Conservation (phyloP, 2,329 filamentous ascomycete genomes). For the Fusarium dimerum region DNA sequence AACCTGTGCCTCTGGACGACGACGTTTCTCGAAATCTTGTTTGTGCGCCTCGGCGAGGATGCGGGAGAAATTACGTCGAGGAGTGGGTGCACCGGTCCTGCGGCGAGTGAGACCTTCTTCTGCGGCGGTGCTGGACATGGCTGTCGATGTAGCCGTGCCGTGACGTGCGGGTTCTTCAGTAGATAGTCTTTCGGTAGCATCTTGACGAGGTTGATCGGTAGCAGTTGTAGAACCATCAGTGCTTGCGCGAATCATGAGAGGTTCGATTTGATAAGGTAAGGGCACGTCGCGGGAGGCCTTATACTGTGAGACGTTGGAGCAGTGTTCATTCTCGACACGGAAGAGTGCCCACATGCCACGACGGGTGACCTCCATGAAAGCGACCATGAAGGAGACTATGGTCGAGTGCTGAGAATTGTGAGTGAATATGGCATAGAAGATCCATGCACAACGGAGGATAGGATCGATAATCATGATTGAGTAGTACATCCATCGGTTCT, state of each 20-base stretch:
- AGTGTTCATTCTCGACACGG: conserved; percentile 97
- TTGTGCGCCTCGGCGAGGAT: conserved; percentile 84
- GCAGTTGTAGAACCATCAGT: conserved; percentile 30
- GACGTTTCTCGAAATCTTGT: conserved; percentile 87
- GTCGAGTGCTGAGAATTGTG: conserved; percentile 81
- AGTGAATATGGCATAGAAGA: conserved; percentile 86
- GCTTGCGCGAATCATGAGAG: conserved; percentile 45
- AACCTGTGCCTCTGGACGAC: conserved; percentile 37
- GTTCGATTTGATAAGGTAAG: conserved; percentile 72
- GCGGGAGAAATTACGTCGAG: conserved; percentile 46
- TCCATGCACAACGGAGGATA: conserved; percentile 88
- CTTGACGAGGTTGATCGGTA: conserved; percentile 2
- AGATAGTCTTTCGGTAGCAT: not conserved
- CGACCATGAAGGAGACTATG: conserved; percentile 76
- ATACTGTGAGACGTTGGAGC: conserved; percentile 85
- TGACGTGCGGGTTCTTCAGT: conserved; percentile 13
- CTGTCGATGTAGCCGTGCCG: conserved; percentile 13
- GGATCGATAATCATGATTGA: conserved; percentile 80
- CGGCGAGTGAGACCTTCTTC: conserved; percentile 32
- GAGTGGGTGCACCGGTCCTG: conserved; percentile 30
- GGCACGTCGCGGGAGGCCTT: conserved; percentile 87
- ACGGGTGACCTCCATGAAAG: conserved; percentile 77
- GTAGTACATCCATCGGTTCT: conserved; percentile 82
- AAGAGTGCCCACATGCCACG: conserved; percentile 90
- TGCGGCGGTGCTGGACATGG: conserved; percentile 17